Conservation (phyloP, 768 basidiomycete genomes). For the Leccinellum albellum region DNA sequence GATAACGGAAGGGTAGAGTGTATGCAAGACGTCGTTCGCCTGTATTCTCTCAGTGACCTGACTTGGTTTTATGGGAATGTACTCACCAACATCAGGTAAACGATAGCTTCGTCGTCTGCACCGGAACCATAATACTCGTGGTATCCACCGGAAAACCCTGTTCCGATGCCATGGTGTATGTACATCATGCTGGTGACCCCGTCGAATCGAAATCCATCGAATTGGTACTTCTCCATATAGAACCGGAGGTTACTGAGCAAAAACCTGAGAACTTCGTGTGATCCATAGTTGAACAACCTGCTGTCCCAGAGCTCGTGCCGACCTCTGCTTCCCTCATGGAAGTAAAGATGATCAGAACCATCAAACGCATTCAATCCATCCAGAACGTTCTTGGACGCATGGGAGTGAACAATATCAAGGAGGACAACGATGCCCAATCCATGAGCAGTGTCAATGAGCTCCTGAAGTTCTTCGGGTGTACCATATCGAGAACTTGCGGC, state of each 20-base stretch:
- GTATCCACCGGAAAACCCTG: conserved; percentile 97
- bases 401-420: conserved; percentile 95
- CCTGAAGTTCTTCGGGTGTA: conserved; percentile 91
- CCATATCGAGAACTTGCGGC: conserved; percentile 96
- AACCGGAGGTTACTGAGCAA: conserved; percentile 91
- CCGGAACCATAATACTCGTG: conserved; percentile 93
- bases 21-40: conserved; percentile 91
- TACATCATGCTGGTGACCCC: conserved; percentile 99
- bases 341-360: conserved; percentile 95
- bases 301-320: conserved; percentile 97
- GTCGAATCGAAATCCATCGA: conserved; percentile 98
- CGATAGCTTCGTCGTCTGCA: conserved; percentile 85
- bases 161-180: conserved; percentile 93
- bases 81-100: conserved; percentile 95
- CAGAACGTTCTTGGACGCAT: conserved; percentile 95
- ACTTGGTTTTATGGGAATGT: not conserved
- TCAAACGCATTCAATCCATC: conserved; percentile 96
- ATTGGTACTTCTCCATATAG: conserved; percentile 92
- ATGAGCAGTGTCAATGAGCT: conserved; percentile 93
- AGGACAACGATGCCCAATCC: conserved; percentile 89
- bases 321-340: conserved; percentile 90
- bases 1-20: conserved; percentile 72
- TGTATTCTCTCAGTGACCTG: conserved; percentile 31
- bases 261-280: conserved; percentile 93
- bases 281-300: conserved; percentile 93